phyloP scores from a whole-genome alignment of 306 rosid genomes.

The Cajanus cajan region DNA sequence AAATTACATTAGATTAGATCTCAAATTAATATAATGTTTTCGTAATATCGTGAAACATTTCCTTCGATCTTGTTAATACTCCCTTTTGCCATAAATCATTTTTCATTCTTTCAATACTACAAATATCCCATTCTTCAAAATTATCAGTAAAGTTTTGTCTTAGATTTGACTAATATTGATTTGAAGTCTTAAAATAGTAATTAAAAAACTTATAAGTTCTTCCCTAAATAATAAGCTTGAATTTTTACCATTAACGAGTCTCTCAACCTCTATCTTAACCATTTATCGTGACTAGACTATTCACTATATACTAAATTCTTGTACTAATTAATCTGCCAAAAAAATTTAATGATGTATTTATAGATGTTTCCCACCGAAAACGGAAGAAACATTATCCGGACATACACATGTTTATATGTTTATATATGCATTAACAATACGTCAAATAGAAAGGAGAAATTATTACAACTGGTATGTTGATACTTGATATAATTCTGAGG shows the following conservation, averaged over 20 bases:
- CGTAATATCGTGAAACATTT: background rate
- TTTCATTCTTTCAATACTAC: background rate
- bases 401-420: slow-evolving; percentile 12
- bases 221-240: background rate
- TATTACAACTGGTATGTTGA: background rate
- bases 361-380: background rate
- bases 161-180: background rate
- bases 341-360: background rate
- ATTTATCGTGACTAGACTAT: background rate
- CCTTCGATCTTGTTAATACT: background rate
- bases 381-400: background rate
- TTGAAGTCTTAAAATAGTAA: background rate
- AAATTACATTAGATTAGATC: background rate
- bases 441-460: slow-evolving; percentile 9
- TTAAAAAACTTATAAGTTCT: too few species aligned
- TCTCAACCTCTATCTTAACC: background rate
- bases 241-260: background rate
- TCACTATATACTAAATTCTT: background rate
- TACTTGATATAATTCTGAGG: background rate
- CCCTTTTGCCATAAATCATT: background rate
- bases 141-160: background rate
- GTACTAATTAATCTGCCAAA: background rate
- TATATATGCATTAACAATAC: background rate
- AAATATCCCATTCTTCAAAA: background rate
- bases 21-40: background rate